phyloP scores from a whole-genome alignment of 2,329 filamentous ascomycete genomes.

The Didymella exigua region DNA sequence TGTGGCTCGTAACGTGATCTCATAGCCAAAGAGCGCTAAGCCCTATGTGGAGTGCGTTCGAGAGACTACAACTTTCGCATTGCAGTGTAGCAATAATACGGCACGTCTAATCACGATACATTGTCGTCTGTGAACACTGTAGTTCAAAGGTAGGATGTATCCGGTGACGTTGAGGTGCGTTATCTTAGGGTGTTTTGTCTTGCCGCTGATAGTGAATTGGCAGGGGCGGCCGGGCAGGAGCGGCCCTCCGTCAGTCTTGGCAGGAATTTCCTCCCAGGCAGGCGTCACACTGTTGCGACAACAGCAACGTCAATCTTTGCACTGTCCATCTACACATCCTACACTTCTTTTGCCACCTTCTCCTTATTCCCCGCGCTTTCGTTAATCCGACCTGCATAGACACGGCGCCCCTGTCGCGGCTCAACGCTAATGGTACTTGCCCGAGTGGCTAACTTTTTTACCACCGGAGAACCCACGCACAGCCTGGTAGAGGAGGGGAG shows the following conservation, averaged over 20 bases:
- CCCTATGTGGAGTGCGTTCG: background rate
- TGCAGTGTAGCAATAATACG: background rate
- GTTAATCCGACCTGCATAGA: background rate
- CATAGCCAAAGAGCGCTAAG: conserved; percentile 10
- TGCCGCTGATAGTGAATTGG: conserved; percentile 22
- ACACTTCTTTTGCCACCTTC: conserved; percentile 6
- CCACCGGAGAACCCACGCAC: conserved; percentile 40
- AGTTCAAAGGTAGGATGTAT: no score
- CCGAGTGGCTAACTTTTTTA: conserved; percentile 56
- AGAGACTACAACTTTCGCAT: background rate
- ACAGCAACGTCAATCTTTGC: conserved; percentile 34
- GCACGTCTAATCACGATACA: background rate
- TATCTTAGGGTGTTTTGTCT: conserved; percentile 19
- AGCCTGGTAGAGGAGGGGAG: conserved; percentile 49
- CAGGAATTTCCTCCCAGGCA: conserved; percentile 37
- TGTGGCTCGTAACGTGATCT: conserved; percentile 28
- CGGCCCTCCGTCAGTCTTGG: conserved; percentile 29
- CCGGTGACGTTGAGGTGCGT: background rate
- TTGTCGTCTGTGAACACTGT: background rate
- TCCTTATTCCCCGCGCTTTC: background rate
- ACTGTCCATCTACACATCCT: conserved; percentile 8
- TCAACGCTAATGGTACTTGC: conserved; percentile 55
- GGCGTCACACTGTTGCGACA: conserved; percentile 23
- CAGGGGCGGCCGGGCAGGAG: conserved; percentile 15
- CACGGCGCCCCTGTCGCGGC: conserved; percentile 27